Percentiles rank a stretch among this genome's conserved stretches.
Evolutionary conservation across 208 protist genomes (phyloP).

Genomic region (Plasmodiophora brassicae): DNA sequence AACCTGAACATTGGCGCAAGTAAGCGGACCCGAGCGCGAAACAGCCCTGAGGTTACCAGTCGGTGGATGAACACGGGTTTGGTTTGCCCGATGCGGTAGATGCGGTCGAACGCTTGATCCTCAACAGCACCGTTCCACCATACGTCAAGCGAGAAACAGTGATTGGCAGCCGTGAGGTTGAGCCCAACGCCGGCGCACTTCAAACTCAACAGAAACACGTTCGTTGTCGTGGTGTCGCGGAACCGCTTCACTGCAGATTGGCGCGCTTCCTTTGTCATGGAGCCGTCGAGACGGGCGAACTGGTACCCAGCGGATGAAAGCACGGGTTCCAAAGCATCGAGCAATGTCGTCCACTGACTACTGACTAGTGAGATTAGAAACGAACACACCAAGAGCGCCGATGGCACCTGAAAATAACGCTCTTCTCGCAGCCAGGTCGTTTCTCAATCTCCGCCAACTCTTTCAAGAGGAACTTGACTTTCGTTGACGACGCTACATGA

Average conservation of each 20-base stretch:
- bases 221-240: not conserved
- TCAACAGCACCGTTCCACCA: conserved; percentile 28
- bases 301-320: not conserved
- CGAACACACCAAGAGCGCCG: not conserved
- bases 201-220: conserved; percentile 32
- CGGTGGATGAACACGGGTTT: conserved; percentile 30
- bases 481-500: no score
- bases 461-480: not conserved
- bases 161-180: conserved; percentile 34
- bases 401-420: not conserved
- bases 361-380: not conserved
- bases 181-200: conserved; percentile 32
- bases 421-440: not conserved
- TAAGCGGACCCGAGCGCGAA: not conserved
- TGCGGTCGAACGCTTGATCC: conserved; percentile 26
- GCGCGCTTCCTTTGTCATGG: not conserved
- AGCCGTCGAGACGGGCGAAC: conserved; percentile 1
- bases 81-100: conserved; percentile 32
- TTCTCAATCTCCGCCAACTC: not conserved
- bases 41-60: not conserved
- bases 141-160: conserved; percentile 15
- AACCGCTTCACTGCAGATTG: not conserved
- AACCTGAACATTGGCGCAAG: not conserved
- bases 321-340: not conserved
- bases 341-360: conserved; percentile 28